Evolutionary conservation across 352 stramenopile genomes (phyloP), one percentile per base, ranked within the genome.

Genomic region (Pythium volutum): DNA sequence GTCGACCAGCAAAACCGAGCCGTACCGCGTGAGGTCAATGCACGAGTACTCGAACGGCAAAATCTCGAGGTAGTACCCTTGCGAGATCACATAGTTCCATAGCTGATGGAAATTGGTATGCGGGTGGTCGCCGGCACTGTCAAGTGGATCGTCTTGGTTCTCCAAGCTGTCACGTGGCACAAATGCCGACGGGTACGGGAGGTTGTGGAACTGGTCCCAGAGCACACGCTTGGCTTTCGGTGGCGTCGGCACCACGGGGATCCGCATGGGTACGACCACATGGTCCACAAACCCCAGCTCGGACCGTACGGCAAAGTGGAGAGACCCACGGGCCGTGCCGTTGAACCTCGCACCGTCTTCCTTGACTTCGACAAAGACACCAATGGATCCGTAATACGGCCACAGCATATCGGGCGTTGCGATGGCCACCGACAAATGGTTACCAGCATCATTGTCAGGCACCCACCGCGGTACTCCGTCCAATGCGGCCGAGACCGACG

Each of bases 161-260:
- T 89, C 74, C 3, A 95, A 71, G 29, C 86, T 87, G 63, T 97
- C 88, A 25, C 80, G 71, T 11, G 87, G 85, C 1, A 92, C 70
- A 59, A 91, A 97, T 8, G 75, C 81, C 0, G 87, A 90, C 8
- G 88, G 88, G 50, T 97, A 97, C 15, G 82, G 75, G 47, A 97
- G 81, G 55, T 91, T 96, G 47, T 93, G 86, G 62, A 93, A 95
- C 61, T 94, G 84, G 55, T 97, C 87, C 87, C 88, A 96, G 2
- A 97, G 63, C 31, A 97, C 79, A 8, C 77, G 71, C 36, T 77
- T 83, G 2, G 67, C 55, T 14, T 75, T 62, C 18, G 62, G 66
- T 7, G 81, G 81, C 18, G 73, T 81, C 12, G 75, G 78, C 20
- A 88, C 62, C 9, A 91, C 60, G 10, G 69, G 71, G 22, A 91